phyloP scores from a whole-genome alignment of 176 grass and related monocot genomes.

The Lolium rigidum region DNA sequence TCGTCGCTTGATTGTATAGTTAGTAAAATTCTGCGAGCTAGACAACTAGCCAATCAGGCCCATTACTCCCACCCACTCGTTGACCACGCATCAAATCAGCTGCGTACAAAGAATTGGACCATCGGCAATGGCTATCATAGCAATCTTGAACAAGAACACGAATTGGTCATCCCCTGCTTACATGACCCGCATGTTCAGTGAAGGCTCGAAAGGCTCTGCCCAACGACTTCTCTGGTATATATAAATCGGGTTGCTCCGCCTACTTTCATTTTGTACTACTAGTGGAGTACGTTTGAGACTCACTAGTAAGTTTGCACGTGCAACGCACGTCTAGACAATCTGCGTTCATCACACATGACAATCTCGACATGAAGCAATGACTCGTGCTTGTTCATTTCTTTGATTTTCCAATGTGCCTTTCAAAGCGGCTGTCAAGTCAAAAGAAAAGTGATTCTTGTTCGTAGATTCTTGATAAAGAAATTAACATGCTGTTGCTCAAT shows the following conservation, averaged over 20 bases:
- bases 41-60: background rate
- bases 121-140: background rate
- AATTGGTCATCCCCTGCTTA: background rate
- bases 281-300: background rate
- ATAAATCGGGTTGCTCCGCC: background rate
- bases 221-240: background rate
- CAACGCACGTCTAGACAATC: no score
- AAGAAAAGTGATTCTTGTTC: no score
- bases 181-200: background rate
- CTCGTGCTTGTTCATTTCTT: no score
- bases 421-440: no score
- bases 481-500: no score
- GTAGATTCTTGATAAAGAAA: no score
- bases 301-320: no score
- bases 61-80: background rate
- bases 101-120: conserved; percentile 12
- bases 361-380: no score
- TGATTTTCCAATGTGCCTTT: no score
- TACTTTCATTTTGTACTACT: background rate
- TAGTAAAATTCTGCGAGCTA: conserved; percentile 46
- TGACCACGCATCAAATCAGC: conserved; percentile 37
- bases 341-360: no score
- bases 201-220: conserved; percentile 11
- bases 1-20: conserved; percentile 24
- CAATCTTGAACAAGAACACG: background rate